These are phyloP conservation scores for Comarum palustre DNA, from an alignment of 306 rosid species.

Conservation along the genomic window DNA sequence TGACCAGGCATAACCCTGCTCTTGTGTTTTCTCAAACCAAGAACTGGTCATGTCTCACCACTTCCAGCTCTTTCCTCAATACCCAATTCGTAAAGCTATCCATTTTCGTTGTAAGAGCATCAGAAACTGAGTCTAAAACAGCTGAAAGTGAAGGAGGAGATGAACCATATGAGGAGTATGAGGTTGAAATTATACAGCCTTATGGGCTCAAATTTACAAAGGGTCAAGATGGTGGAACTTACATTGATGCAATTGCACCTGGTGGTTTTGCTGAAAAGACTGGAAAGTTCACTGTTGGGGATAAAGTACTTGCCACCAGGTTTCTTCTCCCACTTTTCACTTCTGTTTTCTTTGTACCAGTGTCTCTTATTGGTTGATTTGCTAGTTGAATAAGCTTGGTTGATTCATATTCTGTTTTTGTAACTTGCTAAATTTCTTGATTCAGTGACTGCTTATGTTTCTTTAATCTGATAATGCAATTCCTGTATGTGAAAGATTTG, in stretches of 20 bases:
- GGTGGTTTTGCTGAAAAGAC: slow-evolving; percentile 82
- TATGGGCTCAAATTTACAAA: slow-evolving; percentile 76
- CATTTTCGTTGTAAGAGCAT: slow-evolving; percentile 46
- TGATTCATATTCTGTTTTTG: background rate
- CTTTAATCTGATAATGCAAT: background rate
- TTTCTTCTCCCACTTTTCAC: slow-evolving; percentile 11
- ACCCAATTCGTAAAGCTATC: slow-evolving; percentile 36
- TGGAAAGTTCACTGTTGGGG: slow-evolving; percentile 76
- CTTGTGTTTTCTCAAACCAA: slow-evolving; percentile 35
- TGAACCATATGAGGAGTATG: slow-evolving; percentile 68
- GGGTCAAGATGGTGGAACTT: slow-evolving; percentile 91
- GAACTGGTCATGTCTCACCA: slow-evolving; percentile 22
- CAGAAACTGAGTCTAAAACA: slow-evolving; percentile 51
- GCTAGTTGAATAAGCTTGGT: background rate
- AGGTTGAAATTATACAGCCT: slow-evolving; percentile 79
- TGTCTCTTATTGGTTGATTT: background rate
- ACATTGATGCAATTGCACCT: slow-evolving; percentile 89
- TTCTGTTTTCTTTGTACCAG: background rate
- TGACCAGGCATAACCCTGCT: slow-evolving; percentile 30
- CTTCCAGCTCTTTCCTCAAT: slow-evolving; percentile 30
- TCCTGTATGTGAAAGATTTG: background rate
- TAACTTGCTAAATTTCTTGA: background rate
- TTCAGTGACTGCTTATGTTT: background rate
- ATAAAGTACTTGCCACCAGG: slow-evolving; percentile 94
- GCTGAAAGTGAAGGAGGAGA: slow-evolving; percentile 37